Evolutionary conservation across 257 asterid species (phyloP).

Genomic region (Rhazya stricta): DNA sequence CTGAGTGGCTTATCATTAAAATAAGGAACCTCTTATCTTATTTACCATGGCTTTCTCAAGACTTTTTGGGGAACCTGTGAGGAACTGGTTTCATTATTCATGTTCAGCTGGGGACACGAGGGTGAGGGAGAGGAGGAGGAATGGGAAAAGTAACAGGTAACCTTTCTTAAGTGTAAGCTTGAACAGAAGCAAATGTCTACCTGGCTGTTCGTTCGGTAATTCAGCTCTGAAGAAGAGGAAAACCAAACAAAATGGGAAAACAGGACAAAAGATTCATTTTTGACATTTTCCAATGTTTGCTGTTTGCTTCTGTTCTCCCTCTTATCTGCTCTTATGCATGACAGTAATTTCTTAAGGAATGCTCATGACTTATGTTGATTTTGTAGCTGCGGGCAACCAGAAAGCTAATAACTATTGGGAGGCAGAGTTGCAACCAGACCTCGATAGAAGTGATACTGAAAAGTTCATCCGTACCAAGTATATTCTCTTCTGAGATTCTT

Average conservation of each 20-base stretch:
- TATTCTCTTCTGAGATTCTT: slow-evolving; percentile 15
- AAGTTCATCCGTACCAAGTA: slow-evolving; percentile 68
- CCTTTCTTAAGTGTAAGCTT: background rate
- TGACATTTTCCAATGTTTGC: background rate
- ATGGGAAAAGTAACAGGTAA: background rate
- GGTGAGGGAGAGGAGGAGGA: background rate
- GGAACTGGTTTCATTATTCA: background rate
- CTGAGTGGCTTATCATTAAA: background rate
- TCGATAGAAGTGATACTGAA: slow-evolving; percentile 54
- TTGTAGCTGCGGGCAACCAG: slow-evolving; percentile 65
- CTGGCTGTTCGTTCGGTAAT: background rate
- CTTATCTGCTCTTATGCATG: background rate
- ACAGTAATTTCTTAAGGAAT: background rate
- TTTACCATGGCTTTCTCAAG: background rate
- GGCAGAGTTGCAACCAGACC: slow-evolving; percentile 47
- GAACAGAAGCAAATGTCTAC: background rate
- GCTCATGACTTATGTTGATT: background rate
- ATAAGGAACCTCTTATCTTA: no score
- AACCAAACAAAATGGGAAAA: no score
- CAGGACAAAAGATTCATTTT: background rate
- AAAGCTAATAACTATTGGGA: slow-evolving; percentile 79
- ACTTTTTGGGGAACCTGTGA: background rate
- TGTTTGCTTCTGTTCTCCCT: slow-evolving; percentile 1
- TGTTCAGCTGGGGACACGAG: background rate
- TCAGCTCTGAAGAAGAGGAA: background rate